These are phyloP conservation scores for Schwanniomyces pseudopolymorphus DNA, from an alignment of 805 yeast species.

Conservation along the genomic window DNA sequence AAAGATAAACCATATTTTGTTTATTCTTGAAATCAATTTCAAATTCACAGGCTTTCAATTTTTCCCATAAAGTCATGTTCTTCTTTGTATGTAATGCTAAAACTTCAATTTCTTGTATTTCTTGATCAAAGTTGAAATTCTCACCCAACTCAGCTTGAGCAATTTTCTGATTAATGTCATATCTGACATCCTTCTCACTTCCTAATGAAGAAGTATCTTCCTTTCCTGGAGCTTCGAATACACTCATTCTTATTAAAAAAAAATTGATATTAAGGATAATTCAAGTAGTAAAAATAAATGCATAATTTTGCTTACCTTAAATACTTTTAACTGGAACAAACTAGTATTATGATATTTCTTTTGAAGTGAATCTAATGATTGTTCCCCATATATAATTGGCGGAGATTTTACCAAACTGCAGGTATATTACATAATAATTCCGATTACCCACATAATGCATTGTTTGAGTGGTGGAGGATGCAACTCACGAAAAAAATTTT, in stretches of 20 bases:
- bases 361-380: neutral
- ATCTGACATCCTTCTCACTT: slow-evolving; percentile 3
- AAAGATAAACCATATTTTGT: slow-evolving; percentile 44
- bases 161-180: slow-evolving; percentile 1
- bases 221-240: slow-evolving; percentile 2
- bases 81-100: slow-evolving; percentile 27
- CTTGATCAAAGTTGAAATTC: slow-evolving; percentile 32
- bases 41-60: slow-evolving; percentile 34
- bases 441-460: neutral
- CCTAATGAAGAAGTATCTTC: neutral
- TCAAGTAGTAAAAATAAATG: too few species aligned
- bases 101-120: slow-evolving; percentile 32
- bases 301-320: neutral
- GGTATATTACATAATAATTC: neutral
- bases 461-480: neutral
- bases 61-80: slow-evolving; percentile 36
- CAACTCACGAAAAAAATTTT: neutral
- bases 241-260: neutral
- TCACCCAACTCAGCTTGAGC: slow-evolving; percentile 3
- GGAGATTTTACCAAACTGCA: neutral
- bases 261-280: neutral
- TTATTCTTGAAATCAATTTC: slow-evolving; percentile 45
- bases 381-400: neutral
- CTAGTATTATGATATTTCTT: neutral
- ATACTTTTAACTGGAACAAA: neutral